Base-by-base conservation (phyloP, 176 grass and related monocot genomes). In the Metroxylon sagu region DNA sequence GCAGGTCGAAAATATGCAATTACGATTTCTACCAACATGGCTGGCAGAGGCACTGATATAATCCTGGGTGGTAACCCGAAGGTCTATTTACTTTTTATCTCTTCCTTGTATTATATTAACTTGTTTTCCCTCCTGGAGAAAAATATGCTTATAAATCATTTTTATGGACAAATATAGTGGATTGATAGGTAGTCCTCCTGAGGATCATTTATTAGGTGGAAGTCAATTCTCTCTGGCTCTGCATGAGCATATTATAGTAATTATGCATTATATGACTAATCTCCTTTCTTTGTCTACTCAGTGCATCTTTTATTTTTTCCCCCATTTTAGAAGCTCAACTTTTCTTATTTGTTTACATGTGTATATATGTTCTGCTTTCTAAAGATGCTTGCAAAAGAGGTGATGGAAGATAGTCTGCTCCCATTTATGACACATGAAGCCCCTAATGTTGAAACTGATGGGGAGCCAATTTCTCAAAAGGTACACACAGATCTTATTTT, bases 11-110 rank as follows among this genome's bases (percentile, higher is more conserved):
- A 96, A 67, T 73, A 96, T 72, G 86, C 92, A 68, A 96, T 96
- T 77, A 96, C 92, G 54, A 96, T 96, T 74, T 87, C 92, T 69
- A 96, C 92, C 48, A 96, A 96, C 71, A 96, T 96, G 92, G 92
- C 92, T 52, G 92, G 92, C 30, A 87, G 92, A 77, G 92, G 92
- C 53, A 96, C 87, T 72, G 92, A 96, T 74, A 96, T 96, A 66
- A 96, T 96, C 68, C 77, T 96, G 61, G 92, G 92, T 82, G 92
- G 92, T 73, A 96, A 96, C 39, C 83, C 86, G 54, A 96, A 88
- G 79, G 92, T 95, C 69, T 66, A 31, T 71, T 57, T 67, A 65
- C 70, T 52, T 28, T 59, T 15, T 16, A 28, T 29, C 5, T 14
- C 16, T 28, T 17, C 52, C 16, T 28, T 28, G 15, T 43, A 12